A percentile compares a stretch with the other conserved stretches of the same genome.
These are phyloP conservation scores for Cruciata laevipes DNA, from an alignment of 257 asterid genomes.

Conservation along the genomic window DNA sequence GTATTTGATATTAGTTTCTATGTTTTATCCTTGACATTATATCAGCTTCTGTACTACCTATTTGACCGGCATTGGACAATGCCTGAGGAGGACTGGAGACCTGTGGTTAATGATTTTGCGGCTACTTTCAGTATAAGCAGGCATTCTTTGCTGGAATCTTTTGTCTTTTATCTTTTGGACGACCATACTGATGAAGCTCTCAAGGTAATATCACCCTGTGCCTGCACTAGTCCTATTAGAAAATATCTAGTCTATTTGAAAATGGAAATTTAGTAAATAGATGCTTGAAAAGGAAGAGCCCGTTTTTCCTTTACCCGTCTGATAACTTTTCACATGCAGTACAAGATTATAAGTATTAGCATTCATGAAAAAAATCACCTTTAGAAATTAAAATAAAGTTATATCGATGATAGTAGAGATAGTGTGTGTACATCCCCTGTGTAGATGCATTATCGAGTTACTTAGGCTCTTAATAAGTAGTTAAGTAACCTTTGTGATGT, in stretches of 20 bases:
- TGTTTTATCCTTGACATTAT: constrained; percentile 47
- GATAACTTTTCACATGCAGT: not conserved
- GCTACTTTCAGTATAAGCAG: constrained; percentile 70
- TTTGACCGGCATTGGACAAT: constrained; percentile 84
- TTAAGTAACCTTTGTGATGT: not conserved
- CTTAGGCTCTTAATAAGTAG: not conserved
- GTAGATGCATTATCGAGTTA: not conserved
- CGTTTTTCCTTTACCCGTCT: not conserved
- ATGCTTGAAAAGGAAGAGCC: not conserved
- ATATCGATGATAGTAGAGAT: not conserved
- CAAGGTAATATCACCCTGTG: constrained; percentile 40
- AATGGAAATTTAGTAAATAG: not conserved
- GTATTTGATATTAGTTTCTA: constrained; percentile 5
- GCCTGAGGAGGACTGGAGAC: constrained; percentile 67
- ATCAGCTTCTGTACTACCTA: constrained; percentile 78
- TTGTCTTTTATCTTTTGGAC: constrained; percentile 77
- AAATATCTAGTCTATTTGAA: not conserved
- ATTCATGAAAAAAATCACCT: not conserved
- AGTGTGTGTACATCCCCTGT: not conserved
- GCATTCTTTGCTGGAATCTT: constrained; percentile 83
- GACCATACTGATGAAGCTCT: constrained; percentile 77
- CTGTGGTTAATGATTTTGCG: constrained; percentile 76
- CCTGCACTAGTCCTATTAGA: not conserved
- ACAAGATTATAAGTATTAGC: not conserved
- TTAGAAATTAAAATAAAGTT: not conserved